phyloP scores from a whole-genome alignment of 306 rosid species.

The Spatholobus suberectus region DNA sequence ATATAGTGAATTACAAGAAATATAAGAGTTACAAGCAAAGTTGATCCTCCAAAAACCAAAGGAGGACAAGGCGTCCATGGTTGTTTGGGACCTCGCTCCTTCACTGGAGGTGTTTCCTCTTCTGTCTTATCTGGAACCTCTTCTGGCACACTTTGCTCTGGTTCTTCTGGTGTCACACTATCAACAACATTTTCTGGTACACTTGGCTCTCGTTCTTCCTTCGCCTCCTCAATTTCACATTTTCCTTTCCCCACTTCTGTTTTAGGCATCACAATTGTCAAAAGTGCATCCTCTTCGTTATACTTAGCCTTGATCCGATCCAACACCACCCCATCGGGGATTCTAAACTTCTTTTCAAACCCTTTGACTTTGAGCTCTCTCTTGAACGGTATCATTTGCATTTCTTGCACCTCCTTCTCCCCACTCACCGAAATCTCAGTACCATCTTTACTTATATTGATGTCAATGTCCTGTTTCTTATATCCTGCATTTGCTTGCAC shows the following conservation, averaged over 20 bases:
- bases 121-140: constrained; percentile 18
- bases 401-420: constrained; percentile 69
- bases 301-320: constrained; percentile 70
- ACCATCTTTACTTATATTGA: constrained; percentile 72
- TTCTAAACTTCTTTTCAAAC: constrained; percentile 61
- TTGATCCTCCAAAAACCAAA: constrained; percentile 50
- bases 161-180: constrained; percentile 22
- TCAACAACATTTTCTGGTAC: constrained; percentile 35
- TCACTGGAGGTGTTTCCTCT: constrained; percentile 29
- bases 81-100: constrained; percentile 33
- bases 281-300: constrained; percentile 46
- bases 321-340: constrained; percentile 63
- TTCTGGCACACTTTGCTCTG: constrained; percentile 20
- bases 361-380: constrained; percentile 56
- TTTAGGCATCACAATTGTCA: constrained; percentile 70
- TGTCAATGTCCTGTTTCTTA: constrained; percentile 56
- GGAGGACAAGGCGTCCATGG: constrained; percentile 55
- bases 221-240: constrained; percentile 58
- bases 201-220: constrained; percentile 35
- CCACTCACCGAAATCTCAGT: constrained; percentile 54
- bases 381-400: constrained; percentile 62
- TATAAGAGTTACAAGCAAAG: constrained; percentile 41
- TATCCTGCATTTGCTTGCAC: constrained; percentile 55
- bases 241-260: constrained; percentile 51
- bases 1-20: constrained; percentile 43